Evolutionary conservation across 2,329 filamentous ascomycete species (phyloP), one percentile per base, ranked within the genome.

Genomic region (Metarhizium brunneum): DNA sequence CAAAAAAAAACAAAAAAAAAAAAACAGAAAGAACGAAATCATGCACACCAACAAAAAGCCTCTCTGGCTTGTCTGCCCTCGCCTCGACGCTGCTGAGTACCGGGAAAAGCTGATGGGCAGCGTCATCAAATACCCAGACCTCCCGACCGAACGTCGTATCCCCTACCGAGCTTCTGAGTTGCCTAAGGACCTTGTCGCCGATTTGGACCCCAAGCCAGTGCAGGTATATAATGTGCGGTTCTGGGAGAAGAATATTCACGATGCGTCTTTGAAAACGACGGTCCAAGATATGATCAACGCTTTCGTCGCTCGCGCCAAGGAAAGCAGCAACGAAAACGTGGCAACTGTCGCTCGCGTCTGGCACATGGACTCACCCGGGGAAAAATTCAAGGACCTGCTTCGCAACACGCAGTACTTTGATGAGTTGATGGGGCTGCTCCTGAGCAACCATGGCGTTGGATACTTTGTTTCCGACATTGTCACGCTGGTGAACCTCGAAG

Each of bases 21-120:
- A 40, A 11, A 40, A 40, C 4, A 40, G 13, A 40, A 16, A 35
- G 32, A 11, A 35, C 32, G 14, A 45, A 20, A 45, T 11, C 32
- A 48, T 48, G 45, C 54, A 53, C 52, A 56, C 49, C 57, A 57
- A 63, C 20, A 59, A 54, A 13, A 64, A 65, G 56, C 63, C 63
- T 3, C 65, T 66, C 25, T 66, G 65, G 64, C 64, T 66, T 47
- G 55, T 66, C 54, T 60, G 60, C 47, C 65, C 64, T 6, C 61
- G 65, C 6, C 63, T 66, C 40, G 64, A 65, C 54, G 65, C 65
- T 2, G 53, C 50, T 47, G 59, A 61, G n/a, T 66, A 66, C 43
- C 62, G 65, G 56, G 64, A 66, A 57, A 64, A 59, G 57, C 64
- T 66, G 54, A 65, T 66, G 42, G 65, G 65, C 53, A 65, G 64